A percentile compares a stretch with the other conserved stretches of the same genome.
Evolutionary conservation across 306 rosid species (phyloP).

Genomic region (Gleditsia sinensis): DNA sequence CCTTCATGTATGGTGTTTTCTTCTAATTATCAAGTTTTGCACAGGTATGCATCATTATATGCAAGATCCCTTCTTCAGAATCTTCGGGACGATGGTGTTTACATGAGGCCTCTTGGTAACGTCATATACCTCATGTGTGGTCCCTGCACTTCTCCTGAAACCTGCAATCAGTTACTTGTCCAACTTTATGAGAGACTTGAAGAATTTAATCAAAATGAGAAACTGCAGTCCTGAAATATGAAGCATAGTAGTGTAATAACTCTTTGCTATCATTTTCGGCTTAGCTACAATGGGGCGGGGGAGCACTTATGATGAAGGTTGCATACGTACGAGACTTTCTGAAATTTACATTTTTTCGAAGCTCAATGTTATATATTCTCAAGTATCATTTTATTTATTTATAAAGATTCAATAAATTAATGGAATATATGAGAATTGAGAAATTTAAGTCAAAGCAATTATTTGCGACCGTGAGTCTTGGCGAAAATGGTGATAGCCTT

Average conservation of each 20-base stretch:
- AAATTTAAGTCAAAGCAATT: too few relatives aligned
- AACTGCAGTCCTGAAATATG: constrained; percentile 17
- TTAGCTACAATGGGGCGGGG: constrained; percentile 9
- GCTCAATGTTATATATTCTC: too few relatives aligned
- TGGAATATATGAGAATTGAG: too few relatives aligned
- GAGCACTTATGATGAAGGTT: background rate
- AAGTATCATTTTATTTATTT: too few relatives aligned
- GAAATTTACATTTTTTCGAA: too few relatives aligned
- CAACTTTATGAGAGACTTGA: constrained; percentile 71
- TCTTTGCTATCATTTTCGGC: constrained; percentile 16
- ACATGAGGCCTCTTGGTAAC: constrained; percentile 82
- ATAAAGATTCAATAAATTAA: too few relatives aligned
- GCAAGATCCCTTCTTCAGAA: constrained; percentile 75
- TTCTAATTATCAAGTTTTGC: constrained; percentile 24
- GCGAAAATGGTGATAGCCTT: too few relatives aligned
- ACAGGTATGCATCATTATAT: constrained; percentile 77
- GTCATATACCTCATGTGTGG: constrained; percentile 89
- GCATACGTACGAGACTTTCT: background rate
- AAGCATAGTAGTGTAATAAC: background rate
- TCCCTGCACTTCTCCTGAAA: constrained; percentile 81
- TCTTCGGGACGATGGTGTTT: constrained; percentile 78
- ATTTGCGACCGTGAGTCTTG: too few relatives aligned
- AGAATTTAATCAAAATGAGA: constrained; percentile 45
- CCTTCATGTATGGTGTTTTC: constrained; percentile 14
- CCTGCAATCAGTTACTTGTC: constrained; percentile 66